phyloP scores from a whole-genome alignment of 345 rosid species.

The Populus alba region DNA sequence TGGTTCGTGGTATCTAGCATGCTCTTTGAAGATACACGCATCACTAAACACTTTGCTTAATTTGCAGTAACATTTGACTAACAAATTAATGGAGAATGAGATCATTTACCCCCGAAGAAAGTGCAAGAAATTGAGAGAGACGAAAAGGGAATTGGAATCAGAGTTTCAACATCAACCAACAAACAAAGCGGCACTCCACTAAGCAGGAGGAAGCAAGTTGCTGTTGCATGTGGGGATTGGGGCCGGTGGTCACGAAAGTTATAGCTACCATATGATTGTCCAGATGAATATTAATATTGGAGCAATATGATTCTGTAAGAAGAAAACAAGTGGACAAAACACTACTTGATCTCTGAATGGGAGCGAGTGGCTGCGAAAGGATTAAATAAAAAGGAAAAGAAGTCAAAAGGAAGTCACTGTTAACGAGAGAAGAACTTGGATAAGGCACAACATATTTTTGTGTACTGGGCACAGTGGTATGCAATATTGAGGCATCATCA shows the following conservation, averaged over 20 bases:
- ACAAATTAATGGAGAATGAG: neutral
- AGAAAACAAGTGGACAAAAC: constrained; percentile 1
- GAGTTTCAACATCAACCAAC: constrained; percentile 4
- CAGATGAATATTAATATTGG: neutral
- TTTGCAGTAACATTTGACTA: constrained; percentile 34
- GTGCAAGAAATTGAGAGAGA: neutral
- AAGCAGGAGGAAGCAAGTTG: constrained; percentile 12
- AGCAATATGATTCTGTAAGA: neutral
- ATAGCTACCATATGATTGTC: constrained; percentile 15
- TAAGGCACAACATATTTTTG: neutral
- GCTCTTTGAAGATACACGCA: constrained; percentile 3
- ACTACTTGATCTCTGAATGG: constrained; percentile 9
- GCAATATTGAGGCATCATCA: neutral
- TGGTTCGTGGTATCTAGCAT: neutral
- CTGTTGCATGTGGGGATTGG: constrained; percentile 29
- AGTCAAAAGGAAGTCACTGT: neutral
- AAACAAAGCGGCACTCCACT: neutral
- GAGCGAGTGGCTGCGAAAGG: neutral
- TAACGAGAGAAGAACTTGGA: neutral
- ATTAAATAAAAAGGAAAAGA: neutral
- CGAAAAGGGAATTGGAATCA: neutral
- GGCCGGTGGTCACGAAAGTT: constrained; percentile 18
- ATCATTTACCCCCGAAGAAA: neutral
- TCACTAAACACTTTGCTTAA: neutral
- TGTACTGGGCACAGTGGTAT: neutral